Evolutionary conservation across 1,139 yeast species (phyloP), one percentile per base, ranked within the genome.

Genomic region (Magnusiomyces fungicola): DNA sequence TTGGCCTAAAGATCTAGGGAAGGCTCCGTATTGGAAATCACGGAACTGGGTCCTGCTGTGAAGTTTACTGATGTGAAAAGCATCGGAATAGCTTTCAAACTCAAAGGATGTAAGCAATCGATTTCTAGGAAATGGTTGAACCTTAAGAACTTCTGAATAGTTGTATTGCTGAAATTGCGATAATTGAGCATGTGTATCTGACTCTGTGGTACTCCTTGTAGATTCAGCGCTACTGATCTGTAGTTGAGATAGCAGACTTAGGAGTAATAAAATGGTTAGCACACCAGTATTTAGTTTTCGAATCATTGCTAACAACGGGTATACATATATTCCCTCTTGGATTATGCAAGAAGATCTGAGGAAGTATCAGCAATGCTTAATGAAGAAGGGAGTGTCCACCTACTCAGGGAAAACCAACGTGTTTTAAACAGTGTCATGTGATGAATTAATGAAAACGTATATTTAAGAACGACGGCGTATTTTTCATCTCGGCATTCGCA

Each of bases 1-100:
- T 36, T 95, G 95, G 1, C 90, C 92, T 18, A 94, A 69, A 0
- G 90, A 73, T 53, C 87, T 76, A 0, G 98, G 97, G 58, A 92
- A 89, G 29, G 79, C 74, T 2, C 80, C 78, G 64, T 84, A 88
- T 60, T 85, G 86, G 49, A 68, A 66, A 16, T 59, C 58, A 25
- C 58, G 54, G n/a, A 61, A 54, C 43, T 39, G 19, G 46, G 30
- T 18, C n/a, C 42, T 32, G 16, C 57, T 61, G 32, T 46, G 37
- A 3, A 55, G 45, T 33, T 57, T 61, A 40, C 56, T 55, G 3
- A 56, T 56, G 0, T 62, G 60, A 52, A 69, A 69, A 54, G 62
- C 62, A 44, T 69, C 78, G 5, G 95, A 84, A 50, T 72, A 71
- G 48, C 84, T 68, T 30, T 78, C 71, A 66, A 90, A 90, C 47